Evolutionary conservation across 495 filamentous ascomycete species (phyloP).

Genomic region (Echria macrotheca): DNA sequence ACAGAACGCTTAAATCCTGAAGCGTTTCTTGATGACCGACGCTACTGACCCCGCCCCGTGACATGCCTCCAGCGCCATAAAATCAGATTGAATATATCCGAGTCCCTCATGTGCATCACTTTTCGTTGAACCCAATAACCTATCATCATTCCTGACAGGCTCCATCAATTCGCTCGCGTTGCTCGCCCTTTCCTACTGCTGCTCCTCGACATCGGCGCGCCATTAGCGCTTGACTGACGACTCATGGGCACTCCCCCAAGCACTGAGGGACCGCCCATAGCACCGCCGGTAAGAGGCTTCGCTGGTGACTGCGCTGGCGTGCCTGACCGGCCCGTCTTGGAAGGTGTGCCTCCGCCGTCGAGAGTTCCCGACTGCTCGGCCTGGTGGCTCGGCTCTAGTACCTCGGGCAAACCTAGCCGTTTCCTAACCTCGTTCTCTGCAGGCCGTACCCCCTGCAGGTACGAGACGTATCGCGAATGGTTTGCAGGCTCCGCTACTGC

Average conservation of each 20-base stretch:
- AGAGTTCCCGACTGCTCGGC: neutral
- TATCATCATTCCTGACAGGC: neutral
- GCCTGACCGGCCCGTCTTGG: constrained; percentile 22
- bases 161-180: constrained; percentile 20
- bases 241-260: constrained; percentile 43
- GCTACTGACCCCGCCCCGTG: too few relatives aligned
- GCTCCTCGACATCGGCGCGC: constrained; percentile 46
- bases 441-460: constrained; percentile 36
- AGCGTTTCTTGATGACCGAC: too few relatives aligned
- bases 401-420: constrained; percentile 35
- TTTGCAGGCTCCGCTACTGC: constrained; percentile 33
- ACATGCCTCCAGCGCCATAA: too few relatives aligned
- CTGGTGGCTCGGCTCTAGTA: constrained; percentile 21
- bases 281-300: constrained; percentile 15
- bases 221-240: constrained; percentile 43
- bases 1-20: too few relatives aligned
- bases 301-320: constrained; percentile 26
- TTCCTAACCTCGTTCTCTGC: constrained; percentile 40
- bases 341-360: constrained; percentile 23
- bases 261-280: constrained; percentile 6
- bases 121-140: too few relatives aligned
- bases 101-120: too few relatives aligned
- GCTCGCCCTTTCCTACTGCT: constrained; percentile 31
- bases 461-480: constrained; percentile 33
- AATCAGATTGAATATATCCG: too few relatives aligned